Base-by-base conservation (phyloP, 116 monocot genomes). In the Posidonia oceanica region DNA sequence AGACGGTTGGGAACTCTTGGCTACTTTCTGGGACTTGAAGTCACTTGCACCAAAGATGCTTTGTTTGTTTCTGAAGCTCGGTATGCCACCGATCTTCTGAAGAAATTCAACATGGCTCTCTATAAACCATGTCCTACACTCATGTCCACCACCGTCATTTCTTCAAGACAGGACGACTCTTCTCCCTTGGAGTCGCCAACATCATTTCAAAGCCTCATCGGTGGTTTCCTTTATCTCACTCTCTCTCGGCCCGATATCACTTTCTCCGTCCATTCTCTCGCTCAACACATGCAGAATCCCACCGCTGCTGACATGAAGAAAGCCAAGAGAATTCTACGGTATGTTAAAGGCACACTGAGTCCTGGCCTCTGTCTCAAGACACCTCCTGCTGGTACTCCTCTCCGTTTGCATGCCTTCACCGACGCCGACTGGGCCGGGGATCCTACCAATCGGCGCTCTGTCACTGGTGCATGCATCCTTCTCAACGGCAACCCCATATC, bases 171-270 rank as follows among this genome's bases (percentile, higher is more conserved):
- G n/a, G n/a, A n/a, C n/a, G n/a, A n/a, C n/a, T n/a, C 5, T 29
- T 1, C 29, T 1, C n/a, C 14, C n/a, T 5, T n/a, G 1, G 5
- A 0, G 3, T 5, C 14, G 2, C 5, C n/a, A 0, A 16, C n/a
- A 17, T 16, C 5, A 0, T 16, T 5, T 5, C 5, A n/a, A 0
- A n/a, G 15, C 2, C 1, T 58, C 16, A 17, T 2, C 7, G 3
- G 4, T 15, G 16, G 59, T 7, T 11, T 54, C 3, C 54, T 14
- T 3, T 54, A 54, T 16, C 54, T 6, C 3, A 54, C 54, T 5
- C 11, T 54, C 4, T 54, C 54, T 54, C 54, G 54, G 3, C 54
- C 14, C 29, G 1, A 29, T 1, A 58, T 2, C 58, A 5, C 12
- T 1, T 17, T 58, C n/a, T 5, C 13, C 2, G 4, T 21, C 0